Conservation (phyloP, 176 grass and related monocot genomes). For the Secale cereale region DNA sequence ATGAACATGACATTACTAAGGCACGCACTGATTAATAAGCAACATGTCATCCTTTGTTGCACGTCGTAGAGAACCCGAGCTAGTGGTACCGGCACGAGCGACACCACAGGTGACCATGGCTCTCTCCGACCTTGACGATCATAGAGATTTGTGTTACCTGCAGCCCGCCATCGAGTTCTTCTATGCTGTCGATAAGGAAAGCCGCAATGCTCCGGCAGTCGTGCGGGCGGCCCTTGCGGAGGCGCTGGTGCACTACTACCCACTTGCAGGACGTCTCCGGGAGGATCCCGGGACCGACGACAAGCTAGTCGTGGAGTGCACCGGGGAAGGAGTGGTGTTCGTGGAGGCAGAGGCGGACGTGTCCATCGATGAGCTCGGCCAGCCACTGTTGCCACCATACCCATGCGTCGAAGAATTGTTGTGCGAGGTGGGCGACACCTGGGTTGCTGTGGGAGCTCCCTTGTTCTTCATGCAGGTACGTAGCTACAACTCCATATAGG, state of each 20-base stretch:
- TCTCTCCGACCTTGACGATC: not conserved
- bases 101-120: not conserved
- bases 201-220: not conserved
- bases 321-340: slow-evolving; percentile 36
- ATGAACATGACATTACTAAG: too few species aligned
- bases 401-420: slow-evolving; percentile 12
- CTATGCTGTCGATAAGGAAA: too few species aligned
- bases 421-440: not conserved
- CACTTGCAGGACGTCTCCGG: slow-evolving; percentile 20
- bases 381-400: not conserved
- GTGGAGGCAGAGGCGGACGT: too few species aligned
- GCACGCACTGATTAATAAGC: too few species aligned
- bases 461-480: slow-evolving; percentile 20
- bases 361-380: not conserved
- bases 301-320: slow-evolving; percentile 25
- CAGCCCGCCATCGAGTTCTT: not conserved
- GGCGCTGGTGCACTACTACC: slow-evolving; percentile 25
- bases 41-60: too few species aligned
- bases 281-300: not conserved
- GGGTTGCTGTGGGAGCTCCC: not conserved
- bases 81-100: not conserved
- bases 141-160: not conserved
- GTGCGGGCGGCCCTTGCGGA: not conserved
- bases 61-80: not conserved
- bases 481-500: too few species aligned